Evolutionary conservation across 78 protist genomes (phyloP).

Genomic region (Dictyostelium intermedium): DNA sequence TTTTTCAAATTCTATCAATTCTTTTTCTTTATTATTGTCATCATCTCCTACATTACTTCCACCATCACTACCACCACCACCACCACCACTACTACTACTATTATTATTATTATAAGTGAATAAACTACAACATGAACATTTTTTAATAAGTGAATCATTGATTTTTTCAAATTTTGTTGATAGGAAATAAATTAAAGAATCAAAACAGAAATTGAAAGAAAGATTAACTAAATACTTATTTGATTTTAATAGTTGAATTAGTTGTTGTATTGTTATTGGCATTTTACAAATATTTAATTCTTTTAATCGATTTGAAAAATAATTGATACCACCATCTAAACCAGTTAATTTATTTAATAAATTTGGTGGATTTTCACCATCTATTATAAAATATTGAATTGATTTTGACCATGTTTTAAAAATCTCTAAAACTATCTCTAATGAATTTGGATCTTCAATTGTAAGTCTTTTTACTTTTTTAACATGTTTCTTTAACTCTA

Average conservation of each 20-base stretch:
- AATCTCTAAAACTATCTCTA: neutral
- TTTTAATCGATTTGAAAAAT: neutral
- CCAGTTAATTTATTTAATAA: neutral
- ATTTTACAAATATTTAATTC: neutral
- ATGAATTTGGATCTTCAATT: neutral
- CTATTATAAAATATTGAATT: neutral
- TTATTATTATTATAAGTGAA: neutral
- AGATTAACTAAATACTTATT: neutral
- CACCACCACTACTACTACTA: too few species aligned
- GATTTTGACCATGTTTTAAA: neutral
- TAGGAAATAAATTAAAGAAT: neutral
- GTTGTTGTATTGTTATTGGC: neutral
- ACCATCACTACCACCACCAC: too few species aligned
- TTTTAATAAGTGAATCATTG: neutral
- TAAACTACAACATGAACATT: neutral
- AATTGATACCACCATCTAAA: neutral
- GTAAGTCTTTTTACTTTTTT: neutral
- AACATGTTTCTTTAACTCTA: neutral
- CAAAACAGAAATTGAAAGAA: neutral
- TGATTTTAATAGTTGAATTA: neutral
- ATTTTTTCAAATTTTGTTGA: neutral
- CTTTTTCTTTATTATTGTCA: neutral
- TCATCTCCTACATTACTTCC: too few species aligned
- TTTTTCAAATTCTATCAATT: neutral
- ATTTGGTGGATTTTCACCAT: neutral